Percentiles rank a stretch among this genome's conserved stretches.
Conservation (phyloP, 2,329 filamentous ascomycete genomes). For the Fusarium sublunatum region DNA sequence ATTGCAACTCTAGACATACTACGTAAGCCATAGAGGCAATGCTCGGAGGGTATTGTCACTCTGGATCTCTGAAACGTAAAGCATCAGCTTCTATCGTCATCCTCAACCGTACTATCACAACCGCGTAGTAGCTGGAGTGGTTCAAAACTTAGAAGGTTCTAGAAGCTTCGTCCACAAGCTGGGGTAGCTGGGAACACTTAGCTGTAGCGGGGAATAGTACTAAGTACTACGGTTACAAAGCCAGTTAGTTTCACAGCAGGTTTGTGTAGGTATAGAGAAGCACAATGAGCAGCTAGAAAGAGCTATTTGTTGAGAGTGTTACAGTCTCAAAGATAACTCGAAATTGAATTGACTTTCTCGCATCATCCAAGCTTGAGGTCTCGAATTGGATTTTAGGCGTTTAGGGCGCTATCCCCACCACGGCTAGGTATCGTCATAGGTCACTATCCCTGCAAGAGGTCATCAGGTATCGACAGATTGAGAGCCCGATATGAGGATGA, state of each 20-base stretch:
- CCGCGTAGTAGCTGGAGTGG: neutral
- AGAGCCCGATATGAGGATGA: slow-evolving; percentile 29
- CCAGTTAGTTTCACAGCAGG: slow-evolving; percentile 11
- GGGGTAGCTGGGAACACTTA: slow-evolving; percentile 25
- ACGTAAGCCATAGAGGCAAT: too few relatives aligned
- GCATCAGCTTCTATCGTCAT: neutral
- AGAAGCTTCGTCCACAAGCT: slow-evolving; percentile 41
- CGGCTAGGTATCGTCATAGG: slow-evolving; percentile 43
- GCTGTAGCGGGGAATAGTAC: slow-evolving; percentile 19
- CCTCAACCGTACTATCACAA: neutral
- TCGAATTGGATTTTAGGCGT: slow-evolving; percentile 29
- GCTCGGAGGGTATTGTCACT: too few relatives aligned
- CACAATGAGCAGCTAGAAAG: neutral
- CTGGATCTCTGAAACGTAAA: neutral
- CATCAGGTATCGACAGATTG: slow-evolving; percentile 42
- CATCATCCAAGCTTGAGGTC: slow-evolving; percentile 4
- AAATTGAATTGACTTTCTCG: neutral
- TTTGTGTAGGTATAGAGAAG: slow-evolving; percentile 1
- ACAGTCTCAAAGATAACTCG: neutral
- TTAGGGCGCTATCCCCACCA: slow-evolving; percentile 31
- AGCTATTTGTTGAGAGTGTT: neutral
- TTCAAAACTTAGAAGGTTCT: slow-evolving; percentile 41
- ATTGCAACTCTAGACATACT: too few relatives aligned
- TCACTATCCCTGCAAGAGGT: slow-evolving; percentile 24
- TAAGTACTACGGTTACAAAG: neutral